A percentile compares a stretch with the other conserved stretches of the same genome.
These are phyloP conservation scores for Leccinum griseonigrum DNA, from an alignment of 1,284 basidiomycete genomes.

Conservation along the genomic window DNA sequence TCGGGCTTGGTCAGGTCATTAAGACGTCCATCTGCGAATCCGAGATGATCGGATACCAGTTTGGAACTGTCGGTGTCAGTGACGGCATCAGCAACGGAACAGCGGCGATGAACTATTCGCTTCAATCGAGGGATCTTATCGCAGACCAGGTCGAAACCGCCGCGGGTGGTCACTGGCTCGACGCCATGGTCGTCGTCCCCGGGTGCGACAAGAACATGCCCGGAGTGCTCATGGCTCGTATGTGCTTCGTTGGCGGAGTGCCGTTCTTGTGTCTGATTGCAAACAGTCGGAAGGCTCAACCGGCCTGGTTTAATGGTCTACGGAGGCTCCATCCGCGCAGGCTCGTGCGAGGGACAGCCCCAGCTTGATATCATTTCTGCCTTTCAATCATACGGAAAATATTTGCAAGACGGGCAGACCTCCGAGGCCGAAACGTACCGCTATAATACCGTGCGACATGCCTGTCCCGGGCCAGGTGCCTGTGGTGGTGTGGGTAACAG, in stretches of 20 bases:
- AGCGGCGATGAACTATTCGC: constrained; percentile 88
- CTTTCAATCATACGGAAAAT: constrained; percentile 94
- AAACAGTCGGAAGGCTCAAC: constrained; percentile 84
- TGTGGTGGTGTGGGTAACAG: constrained; percentile 82
- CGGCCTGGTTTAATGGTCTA: constrained; percentile 96
- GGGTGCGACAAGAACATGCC: constrained; percentile 99
- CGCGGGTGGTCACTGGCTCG: constrained; percentile 97
- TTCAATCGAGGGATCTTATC: constrained; percentile 95
- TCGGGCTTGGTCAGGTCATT: constrained; percentile 84
- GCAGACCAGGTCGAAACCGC: constrained; percentile 96
- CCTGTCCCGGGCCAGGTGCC: constrained; percentile 94
- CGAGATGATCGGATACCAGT: constrained; percentile 92
- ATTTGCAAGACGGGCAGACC: constrained; percentile 86
- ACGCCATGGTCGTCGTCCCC: constrained; percentile 94
- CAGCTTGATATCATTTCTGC: constrained; percentile 92
- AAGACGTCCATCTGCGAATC: constrained; percentile 77
- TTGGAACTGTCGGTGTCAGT: constrained; percentile 95
- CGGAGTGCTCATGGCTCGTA: constrained; percentile 89
- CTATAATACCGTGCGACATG: constrained; percentile 83
- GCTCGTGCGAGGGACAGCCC: constrained; percentile 78
- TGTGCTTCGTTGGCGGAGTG: constrained; percentile 37
- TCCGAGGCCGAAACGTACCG: constrained; percentile 77
- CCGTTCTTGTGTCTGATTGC: constrained; percentile 22
- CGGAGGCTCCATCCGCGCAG: constrained; percentile 90
- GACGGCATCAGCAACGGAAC: constrained; percentile 99